These are phyloP conservation scores for Gossypium ekmanianum DNA, from an alignment of 345 rosid species.

Conservation along the genomic window DNA sequence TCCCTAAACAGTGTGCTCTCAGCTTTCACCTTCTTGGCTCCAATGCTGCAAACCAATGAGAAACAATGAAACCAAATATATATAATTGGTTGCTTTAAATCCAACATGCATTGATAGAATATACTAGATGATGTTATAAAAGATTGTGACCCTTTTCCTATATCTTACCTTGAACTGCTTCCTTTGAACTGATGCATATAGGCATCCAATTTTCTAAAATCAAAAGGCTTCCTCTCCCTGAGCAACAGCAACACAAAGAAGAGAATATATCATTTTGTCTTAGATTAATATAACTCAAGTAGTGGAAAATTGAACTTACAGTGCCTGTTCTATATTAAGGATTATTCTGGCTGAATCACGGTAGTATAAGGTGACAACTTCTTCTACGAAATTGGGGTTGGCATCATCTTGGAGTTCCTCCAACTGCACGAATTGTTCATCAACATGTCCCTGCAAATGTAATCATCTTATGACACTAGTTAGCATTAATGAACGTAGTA, in stretches of 20 bases:
- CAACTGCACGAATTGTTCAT: conserved; percentile 63
- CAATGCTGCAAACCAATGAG: conserved; percentile 61
- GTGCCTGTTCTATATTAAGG: conserved; percentile 44
- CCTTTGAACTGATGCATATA: conserved; percentile 95
- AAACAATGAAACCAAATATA: conserved; percentile 6
- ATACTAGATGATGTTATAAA: conserved; percentile 18
- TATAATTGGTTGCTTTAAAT: conserved; percentile 21
- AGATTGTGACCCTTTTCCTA: neutral
- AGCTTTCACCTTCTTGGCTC: conserved; percentile 91
- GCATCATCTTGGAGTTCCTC: conserved; percentile 72
- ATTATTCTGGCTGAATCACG: conserved; percentile 56
- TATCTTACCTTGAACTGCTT: conserved; percentile 71
- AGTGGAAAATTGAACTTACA: conserved; percentile 33
- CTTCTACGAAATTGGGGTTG: conserved; percentile 73
- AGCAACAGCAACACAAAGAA: neutral
- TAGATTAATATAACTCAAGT: neutral
- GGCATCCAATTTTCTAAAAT: conserved; percentile 63
- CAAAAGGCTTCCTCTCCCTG: conserved; percentile 55
- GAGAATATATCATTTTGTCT: neutral
- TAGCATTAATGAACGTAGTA: too few species aligned
- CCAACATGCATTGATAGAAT: conserved; percentile 23
- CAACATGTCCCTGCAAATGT: conserved; percentile 46
- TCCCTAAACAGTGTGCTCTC: conserved; percentile 77
- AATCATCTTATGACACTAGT: neutral
- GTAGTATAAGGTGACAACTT: conserved; percentile 60